Evolutionary conservation across 768 basidiomycete species (phyloP), one percentile per base, ranked within the genome.

Genomic region (Neoboletus brunneissimus): DNA sequence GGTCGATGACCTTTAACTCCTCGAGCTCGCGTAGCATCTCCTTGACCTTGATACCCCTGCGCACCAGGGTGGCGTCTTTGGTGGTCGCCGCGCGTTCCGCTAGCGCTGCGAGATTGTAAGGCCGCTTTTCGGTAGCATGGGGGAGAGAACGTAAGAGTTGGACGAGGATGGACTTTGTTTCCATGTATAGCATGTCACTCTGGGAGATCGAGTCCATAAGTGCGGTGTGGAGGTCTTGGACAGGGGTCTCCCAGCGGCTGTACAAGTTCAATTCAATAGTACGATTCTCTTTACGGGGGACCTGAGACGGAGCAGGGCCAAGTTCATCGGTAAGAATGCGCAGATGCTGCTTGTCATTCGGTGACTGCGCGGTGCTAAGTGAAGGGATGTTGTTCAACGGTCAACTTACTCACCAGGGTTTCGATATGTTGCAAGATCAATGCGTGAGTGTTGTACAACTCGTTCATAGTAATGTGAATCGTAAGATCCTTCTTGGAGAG

Each of bases 181-280:
- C 97, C 94, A 98, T 98, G 78, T 98, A 99, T 31, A 98, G 84
- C 86, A 99, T 96, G 75, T 99, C 97, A 69, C 90, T 90, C 44
- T 94, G 94, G 23, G 97, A 98, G 29, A 99, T 89, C 25, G 93
- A 91, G 72, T 95, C 94, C 88, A 98, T 94, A 55, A 99, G 82
- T 1, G 96, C 93, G 43, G 89, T 95, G 61, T 96, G 92, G 45
- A 98, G 87, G 69, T 99, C 97, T 64, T 98, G 97, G 45, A 99
- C 92, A 1, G 97, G 96, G 10, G 94, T 98, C 77, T 99, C 97
- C 97, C 97, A 99, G 18, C 97, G 94, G 64, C 91, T 94, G 76
- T 96, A 99, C 11, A 99, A 76, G 41, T 85, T 84, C 35, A 99
- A 78, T 66, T 98, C 95, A 53, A 99, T 84, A 1, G 95, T 87